These are phyloP conservation scores for Pleurotus djamor DNA, from an alignment of 768 basidiomycete species.

Conservation along the genomic window DNA sequence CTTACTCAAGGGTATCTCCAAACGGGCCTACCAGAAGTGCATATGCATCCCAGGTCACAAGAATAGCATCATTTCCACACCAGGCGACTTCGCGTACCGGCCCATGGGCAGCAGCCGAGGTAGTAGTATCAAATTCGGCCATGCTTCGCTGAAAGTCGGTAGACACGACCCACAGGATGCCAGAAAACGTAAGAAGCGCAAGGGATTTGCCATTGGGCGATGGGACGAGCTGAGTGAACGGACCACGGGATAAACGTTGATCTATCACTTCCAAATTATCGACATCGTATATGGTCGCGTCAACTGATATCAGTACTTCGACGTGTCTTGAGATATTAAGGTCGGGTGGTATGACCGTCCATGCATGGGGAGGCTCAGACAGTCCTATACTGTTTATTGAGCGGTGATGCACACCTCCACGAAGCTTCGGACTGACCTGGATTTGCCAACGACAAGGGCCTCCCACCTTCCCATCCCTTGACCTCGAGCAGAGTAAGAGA, in stretches of 20 bases:
- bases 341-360: slow-evolving; percentile 90
- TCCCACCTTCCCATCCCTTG: slow-evolving; percentile 82
- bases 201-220: slow-evolving; percentile 95
- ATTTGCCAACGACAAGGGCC: slow-evolving; percentile 70
- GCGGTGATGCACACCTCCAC: not conserved
- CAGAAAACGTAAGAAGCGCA: slow-evolving; percentile 73
- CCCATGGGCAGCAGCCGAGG: slow-evolving; percentile 52
- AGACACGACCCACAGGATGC: slow-evolving; percentile 90
- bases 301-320: slow-evolving; percentile 83
- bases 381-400: slow-evolving; percentile 43
- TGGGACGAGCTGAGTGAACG: slow-evolving; percentile 83
- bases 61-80: slow-evolving; percentile 96
- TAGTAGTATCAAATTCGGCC: slow-evolving; percentile 79
- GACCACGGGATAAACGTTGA: slow-evolving; percentile 85
- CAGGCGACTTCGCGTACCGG: slow-evolving; percentile 77
- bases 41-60: slow-evolving; percentile 77
- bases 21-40: slow-evolving; percentile 90
- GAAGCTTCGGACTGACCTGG: slow-evolving; percentile 50
- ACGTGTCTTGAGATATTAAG: slow-evolving; percentile 86
- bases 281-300: slow-evolving; percentile 76
- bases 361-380: slow-evolving; percentile 76
- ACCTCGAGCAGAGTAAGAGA: slow-evolving; percentile 79
- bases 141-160: slow-evolving; percentile 87
- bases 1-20: slow-evolving; percentile 83
- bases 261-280: slow-evolving; percentile 90